These are phyloP conservation scores for Verticillium nonalfalfae DNA, from an alignment of 2,329 filamentous ascomycete genomes.

Conservation along the genomic window DNA sequence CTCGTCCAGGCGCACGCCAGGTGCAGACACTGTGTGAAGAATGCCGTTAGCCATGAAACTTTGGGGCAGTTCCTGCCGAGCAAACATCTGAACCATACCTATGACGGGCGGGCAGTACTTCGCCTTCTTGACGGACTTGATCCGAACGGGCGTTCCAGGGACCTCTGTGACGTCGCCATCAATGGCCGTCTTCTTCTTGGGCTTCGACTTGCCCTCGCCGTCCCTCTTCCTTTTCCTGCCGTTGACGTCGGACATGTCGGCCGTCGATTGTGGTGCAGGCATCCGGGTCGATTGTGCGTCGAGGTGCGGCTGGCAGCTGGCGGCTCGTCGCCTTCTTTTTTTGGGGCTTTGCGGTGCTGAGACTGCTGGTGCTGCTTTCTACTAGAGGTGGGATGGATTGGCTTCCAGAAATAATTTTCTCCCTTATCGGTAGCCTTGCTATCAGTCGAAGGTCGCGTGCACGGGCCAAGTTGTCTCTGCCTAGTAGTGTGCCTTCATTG, in stretches of 20 bases:
- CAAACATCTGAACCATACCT: slow-evolving; percentile 28
- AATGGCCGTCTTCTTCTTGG: slow-evolving; percentile 47
- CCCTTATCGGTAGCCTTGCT: background rate
- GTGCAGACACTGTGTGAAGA: slow-evolving; percentile 13
- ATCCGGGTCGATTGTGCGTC: background rate
- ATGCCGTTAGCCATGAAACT: background rate
- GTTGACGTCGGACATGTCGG: slow-evolving; percentile 29
- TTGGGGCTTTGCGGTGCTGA: background rate
- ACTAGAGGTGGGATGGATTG: background rate
- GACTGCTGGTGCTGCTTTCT: background rate
- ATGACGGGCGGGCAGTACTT: slow-evolving; percentile 45
- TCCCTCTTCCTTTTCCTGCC: slow-evolving; percentile 50
- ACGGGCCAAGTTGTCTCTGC: background rate
- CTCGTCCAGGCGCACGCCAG: slow-evolving; percentile 27
- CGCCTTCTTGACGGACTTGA: slow-evolving; percentile 38
- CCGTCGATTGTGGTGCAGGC: background rate
- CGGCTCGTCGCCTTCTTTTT: background rate
- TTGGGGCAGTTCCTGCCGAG: background rate
- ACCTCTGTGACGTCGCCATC: slow-evolving; percentile 19
- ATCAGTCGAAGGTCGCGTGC: background rate
- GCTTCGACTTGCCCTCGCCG: slow-evolving; percentile 30
- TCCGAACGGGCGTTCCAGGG: slow-evolving; percentile 29
- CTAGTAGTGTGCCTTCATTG: background rate
- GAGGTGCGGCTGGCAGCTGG: background rate
- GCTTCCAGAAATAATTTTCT: background rate